These are phyloP conservation scores for Phyllosticta citribraziliensis DNA, from an alignment of 2,329 filamentous ascomycete species.

Conservation along the genomic window DNA sequence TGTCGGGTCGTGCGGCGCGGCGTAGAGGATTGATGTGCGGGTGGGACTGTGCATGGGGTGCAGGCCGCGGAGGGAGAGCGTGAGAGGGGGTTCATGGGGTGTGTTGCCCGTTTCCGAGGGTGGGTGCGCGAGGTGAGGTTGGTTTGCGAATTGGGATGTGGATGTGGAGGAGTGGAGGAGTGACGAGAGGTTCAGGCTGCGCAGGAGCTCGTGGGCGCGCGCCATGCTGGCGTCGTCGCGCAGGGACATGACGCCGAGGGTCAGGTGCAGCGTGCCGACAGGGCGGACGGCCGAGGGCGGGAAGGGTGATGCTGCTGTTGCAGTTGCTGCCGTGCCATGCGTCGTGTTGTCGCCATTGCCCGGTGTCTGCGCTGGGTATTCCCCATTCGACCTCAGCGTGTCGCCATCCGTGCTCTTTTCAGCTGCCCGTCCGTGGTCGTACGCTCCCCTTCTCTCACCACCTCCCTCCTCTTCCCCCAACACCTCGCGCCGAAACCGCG, in stretches of 20 bases:
- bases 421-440: not conserved
- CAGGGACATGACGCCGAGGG: slow-evolving; percentile 77
- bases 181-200: slow-evolving; percentile 33
- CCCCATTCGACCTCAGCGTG: too few relatives aligned
- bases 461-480: slow-evolving; percentile 9
- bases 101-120: slow-evolving; percentile 15
- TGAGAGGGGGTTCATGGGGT: slow-evolving; percentile 17
- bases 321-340: slow-evolving; percentile 18
- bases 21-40: slow-evolving; percentile 56
- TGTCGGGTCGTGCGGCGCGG: slow-evolving; percentile 46
- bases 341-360: too few relatives aligned
- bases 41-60: slow-evolving; percentile 50
- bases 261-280: slow-evolving; percentile 72
- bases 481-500: slow-evolving; percentile 52
- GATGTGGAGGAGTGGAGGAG: slow-evolving; percentile 31
- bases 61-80: slow-evolving; percentile 39
- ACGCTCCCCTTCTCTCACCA: not conserved
- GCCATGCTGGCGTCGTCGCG: slow-evolving; percentile 39
- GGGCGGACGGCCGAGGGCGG: slow-evolving; percentile 63
- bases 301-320: slow-evolving; percentile 37
- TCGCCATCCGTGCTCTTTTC: too few relatives aligned
- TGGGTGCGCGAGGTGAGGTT: not conserved
- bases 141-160: slow-evolving; percentile 17
- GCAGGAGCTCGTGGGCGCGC: slow-evolving; percentile 31
- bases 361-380: too few relatives aligned